Evolutionary conservation across 257 asterid species (phyloP).

Genomic region (Nicotiana undulata): DNA sequence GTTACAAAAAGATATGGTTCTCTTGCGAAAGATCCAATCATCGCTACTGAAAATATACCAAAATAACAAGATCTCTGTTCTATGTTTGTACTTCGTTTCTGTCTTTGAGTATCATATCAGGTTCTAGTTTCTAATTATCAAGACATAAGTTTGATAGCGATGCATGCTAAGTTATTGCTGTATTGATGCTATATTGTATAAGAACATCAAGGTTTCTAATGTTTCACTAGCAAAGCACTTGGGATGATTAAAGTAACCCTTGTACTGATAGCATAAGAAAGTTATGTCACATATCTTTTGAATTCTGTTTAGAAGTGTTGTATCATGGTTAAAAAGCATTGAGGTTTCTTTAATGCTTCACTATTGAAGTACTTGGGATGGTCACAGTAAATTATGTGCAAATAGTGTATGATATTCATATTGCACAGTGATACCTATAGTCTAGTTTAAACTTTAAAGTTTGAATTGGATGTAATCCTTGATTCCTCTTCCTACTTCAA

Average conservation of each 20-base stretch:
- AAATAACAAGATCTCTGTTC: not conserved
- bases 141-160: not conserved
- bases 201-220: not conserved
- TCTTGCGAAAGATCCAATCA: not conserved
- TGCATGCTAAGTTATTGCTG: not conserved
- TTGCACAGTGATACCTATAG: not conserved
- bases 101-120: not conserved
- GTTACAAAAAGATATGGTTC: not conserved
- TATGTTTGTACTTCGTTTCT: not conserved
- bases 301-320: not conserved
- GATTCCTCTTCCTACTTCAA: not conserved
- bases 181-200: not conserved
- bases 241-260: not conserved
- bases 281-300: not conserved
- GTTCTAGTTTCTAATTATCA: not conserved
- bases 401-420: not conserved
- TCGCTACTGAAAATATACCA: not conserved
- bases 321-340: not conserved
- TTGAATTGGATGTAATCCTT: not conserved
- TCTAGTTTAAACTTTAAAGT: not conserved
- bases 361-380: not conserved
- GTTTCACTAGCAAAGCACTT: not conserved
- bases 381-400: not conserved
- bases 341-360: not conserved
- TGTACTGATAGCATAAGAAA: not conserved